Conservation (phyloP, 192 early-diverging fungal species). For the Coemansia sp. region DNA sequence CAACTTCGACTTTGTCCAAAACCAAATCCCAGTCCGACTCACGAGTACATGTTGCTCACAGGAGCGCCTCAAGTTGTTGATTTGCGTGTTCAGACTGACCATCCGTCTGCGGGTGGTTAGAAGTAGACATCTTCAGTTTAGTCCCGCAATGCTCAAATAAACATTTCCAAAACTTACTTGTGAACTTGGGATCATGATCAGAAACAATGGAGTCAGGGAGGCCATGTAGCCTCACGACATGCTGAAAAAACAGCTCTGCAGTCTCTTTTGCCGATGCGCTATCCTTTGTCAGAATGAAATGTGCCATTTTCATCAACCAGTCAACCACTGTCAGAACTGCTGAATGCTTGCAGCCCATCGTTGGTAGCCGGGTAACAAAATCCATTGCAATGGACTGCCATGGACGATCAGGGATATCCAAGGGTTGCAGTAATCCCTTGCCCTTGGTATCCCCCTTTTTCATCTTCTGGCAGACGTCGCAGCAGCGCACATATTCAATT, state of each 20-base stretch:
- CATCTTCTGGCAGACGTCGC: conserved; percentile 11
- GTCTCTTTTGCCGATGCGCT: neutral
- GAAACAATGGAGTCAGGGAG: neutral
- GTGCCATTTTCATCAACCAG: conserved; percentile 4
- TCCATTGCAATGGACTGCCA: conserved; percentile 2
- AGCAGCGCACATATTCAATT: neutral
- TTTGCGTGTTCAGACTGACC: conserved; percentile 6
- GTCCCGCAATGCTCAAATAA: neutral
- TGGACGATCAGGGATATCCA: conserved; percentile 5
- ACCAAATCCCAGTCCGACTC: neutral
- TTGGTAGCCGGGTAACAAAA: neutral
- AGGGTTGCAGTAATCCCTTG: neutral
- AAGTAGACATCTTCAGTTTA: conserved; percentile 3
- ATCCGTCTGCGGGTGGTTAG: conserved; percentile 7
- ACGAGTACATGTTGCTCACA: neutral
- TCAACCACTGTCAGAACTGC: conserved; percentile 9
- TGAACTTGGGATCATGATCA: conserved; percentile 3
- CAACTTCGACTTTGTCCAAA: neutral
- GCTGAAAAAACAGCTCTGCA: conserved; percentile 1
- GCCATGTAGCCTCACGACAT: neutral
- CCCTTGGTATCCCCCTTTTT: neutral
- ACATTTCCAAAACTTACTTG: conserved; percentile 1
- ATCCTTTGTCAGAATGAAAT: conserved; percentile 7
- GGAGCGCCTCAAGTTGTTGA: conserved; percentile 1
- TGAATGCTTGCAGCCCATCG: neutral